A percentile compares a stretch with the other conserved stretches of the same genome.
Conservation (phyloP, 352 stramenopile genomes). For the Pythium aphanidermatum region DNA sequence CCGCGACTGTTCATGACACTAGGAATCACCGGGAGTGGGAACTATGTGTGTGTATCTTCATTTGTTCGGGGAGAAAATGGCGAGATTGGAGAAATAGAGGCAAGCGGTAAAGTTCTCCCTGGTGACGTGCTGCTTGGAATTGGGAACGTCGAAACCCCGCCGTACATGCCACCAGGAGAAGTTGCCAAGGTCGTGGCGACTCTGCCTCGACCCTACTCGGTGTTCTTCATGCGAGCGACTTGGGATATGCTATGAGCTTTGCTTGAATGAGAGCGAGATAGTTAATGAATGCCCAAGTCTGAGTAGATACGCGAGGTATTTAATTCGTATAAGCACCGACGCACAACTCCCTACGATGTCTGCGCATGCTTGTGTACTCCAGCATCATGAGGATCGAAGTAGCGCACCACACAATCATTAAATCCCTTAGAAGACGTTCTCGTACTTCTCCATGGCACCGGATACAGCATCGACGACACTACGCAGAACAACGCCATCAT, state of each 20-base stretch:
- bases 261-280: background rate
- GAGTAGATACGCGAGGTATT: too few relatives aligned
- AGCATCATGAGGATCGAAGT: too few relatives aligned
- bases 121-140: constrained; percentile 62
- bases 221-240: constrained; percentile 57
- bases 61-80: constrained; percentile 49
- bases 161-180: constrained; percentile 27
- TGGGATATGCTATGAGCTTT: constrained; percentile 43
- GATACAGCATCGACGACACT: constrained; percentile 83
- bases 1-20: constrained; percentile 53
- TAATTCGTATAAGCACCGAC: too few relatives aligned
- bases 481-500: background rate
- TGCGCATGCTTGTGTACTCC: too few relatives aligned
- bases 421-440: constrained; percentile 65
- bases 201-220: constrained; percentile 33
- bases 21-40: constrained; percentile 35
- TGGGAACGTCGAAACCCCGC: constrained; percentile 24
- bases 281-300: background rate
- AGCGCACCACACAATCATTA: background rate
- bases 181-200: constrained; percentile 41
- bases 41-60: constrained; percentile 48
- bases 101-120: constrained; percentile 55
- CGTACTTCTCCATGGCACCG: constrained; percentile 83
- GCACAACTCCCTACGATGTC: too few relatives aligned
- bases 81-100: constrained; percentile 53